phyloP scores from a whole-genome alignment of 331 rosid genomes.

The Spiraea crenata region DNA sequence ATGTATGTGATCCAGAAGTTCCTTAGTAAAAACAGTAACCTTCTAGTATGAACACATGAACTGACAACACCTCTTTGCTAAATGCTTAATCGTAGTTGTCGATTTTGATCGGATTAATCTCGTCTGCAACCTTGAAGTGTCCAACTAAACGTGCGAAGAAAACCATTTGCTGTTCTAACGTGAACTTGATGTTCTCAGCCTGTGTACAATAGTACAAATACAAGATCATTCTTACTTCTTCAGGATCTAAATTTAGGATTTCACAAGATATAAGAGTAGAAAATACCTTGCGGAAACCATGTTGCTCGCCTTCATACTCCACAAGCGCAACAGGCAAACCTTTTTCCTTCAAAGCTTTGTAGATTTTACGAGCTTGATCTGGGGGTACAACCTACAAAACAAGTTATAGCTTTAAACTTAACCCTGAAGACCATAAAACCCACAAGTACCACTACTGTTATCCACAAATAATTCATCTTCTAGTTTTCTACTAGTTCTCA shows the following conservation, averaged over 20 bases:
- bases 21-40: background rate
- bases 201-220: constrained; percentile 29
- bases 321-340: constrained; percentile 91
- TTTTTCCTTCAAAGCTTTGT: constrained; percentile 71
- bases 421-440: background rate
- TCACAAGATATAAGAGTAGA: background rate
- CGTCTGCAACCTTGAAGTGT: constrained; percentile 70
- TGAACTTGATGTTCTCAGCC: constrained; percentile 92
- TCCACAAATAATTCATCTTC: background rate
- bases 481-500: background rate
- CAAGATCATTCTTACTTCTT: constrained; percentile 16
- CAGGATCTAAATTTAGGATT: background rate
- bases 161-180: constrained; percentile 96
- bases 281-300: constrained; percentile 88
- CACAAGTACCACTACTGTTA: background rate
- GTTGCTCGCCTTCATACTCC: constrained; percentile 95
- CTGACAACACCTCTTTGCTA: constrained; percentile 9
- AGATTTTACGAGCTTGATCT: constrained; percentile 75
- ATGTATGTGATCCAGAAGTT: no score
- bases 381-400: constrained; percentile 75
- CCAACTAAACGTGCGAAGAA: constrained; percentile 95
- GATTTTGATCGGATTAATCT: constrained; percentile 71
- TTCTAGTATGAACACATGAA: background rate
- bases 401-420: background rate
- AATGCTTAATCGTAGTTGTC: constrained; percentile 55